Conservation (phyloP, 371 early-diverging fungal genomes). For the Circinella umbellata region DNA sequence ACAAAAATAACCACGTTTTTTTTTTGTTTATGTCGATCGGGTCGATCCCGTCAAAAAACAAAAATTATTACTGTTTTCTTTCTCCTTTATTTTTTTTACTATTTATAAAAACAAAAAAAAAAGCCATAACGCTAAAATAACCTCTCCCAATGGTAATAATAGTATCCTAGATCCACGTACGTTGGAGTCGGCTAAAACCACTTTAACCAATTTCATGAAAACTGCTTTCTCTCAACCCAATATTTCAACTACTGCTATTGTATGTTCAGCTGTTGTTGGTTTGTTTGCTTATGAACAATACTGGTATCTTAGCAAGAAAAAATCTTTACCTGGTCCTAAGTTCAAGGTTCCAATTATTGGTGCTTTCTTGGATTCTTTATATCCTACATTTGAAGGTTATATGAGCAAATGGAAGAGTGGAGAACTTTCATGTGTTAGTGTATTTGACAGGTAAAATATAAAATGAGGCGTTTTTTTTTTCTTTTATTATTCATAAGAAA, state of each 20-base stretch:
- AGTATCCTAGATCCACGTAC: constrained; percentile 52
- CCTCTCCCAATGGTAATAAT: neutral
- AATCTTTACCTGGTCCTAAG: constrained; percentile 52
- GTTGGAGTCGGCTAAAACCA: constrained; percentile 49
- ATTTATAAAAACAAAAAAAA: too few relatives aligned
- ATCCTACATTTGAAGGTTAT: constrained; percentile 60
- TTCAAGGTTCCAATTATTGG: constrained; percentile 58
- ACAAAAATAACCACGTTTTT: neutral
- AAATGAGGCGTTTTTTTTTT: neutral
- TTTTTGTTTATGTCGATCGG: neutral
- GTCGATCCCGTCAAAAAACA: constrained; percentile 3
- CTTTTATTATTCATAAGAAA: constrained; percentile 14
- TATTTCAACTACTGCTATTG: constrained; percentile 43
- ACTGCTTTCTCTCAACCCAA: constrained; percentile 34
- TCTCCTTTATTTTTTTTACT: too few relatives aligned
- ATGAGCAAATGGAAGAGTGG: constrained; percentile 63
- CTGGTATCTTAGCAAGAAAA: constrained; percentile 54
- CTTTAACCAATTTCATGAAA: constrained; percentile 43
- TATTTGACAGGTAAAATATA: constrained; percentile 52
- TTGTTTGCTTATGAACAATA: constrained; percentile 58
- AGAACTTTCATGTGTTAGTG: constrained; percentile 56
- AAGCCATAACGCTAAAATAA: too few relatives aligned
- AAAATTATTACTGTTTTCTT: too few relatives aligned
- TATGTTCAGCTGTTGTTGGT: constrained; percentile 51
- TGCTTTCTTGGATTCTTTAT: constrained; percentile 57